Conservation (phyloP, 2,329 filamentous ascomycete species). For the Falciphora oryzae region DNA sequence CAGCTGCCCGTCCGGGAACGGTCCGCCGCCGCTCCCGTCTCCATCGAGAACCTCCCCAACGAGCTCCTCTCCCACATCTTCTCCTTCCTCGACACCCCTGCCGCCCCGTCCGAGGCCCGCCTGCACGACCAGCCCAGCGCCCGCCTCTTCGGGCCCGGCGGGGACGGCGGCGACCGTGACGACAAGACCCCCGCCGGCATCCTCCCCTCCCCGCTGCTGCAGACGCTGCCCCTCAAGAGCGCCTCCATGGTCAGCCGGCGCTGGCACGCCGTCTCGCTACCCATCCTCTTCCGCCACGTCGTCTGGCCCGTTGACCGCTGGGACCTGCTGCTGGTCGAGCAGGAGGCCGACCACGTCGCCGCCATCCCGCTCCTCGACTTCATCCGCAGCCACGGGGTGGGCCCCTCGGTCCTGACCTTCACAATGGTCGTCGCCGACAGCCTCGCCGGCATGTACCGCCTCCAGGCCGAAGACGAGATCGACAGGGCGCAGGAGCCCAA, state of each 20-base stretch:
- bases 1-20: background rate
- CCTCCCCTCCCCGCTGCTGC: background rate
- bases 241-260: slow-evolving; percentile 46
- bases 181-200: too few relatives aligned
- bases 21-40: background rate
- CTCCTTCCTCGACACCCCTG: slow-evolving; percentile 41
- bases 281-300: slow-evolving; percentile 52
- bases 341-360: slow-evolving; percentile 21
- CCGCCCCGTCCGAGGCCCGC: slow-evolving; percentile 38
- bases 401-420: slow-evolving; percentile 35
- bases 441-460: slow-evolving; percentile 10
- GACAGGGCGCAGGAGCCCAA: background rate
- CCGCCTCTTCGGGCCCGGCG: slow-evolving; percentile 29
- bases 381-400: slow-evolving; percentile 28
- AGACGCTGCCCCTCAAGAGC: slow-evolving; percentile 42
- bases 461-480: slow-evolving; percentile 1
- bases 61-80: slow-evolving; percentile 57
- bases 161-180: slow-evolving; percentile 11
- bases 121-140: slow-evolving; percentile 44
- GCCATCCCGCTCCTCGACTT: slow-evolving; percentile 35
- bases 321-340: slow-evolving; percentile 21
- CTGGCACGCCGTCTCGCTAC: slow-evolving; percentile 47
- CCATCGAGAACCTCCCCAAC: slow-evolving; percentile 43
- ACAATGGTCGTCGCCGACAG: slow-evolving; percentile 31
- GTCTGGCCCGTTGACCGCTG: slow-evolving; percentile 33